Evolutionary conservation across 768 basidiomycete genomes (phyloP).

Genomic region (Leucocoprinus leucothites): DNA sequence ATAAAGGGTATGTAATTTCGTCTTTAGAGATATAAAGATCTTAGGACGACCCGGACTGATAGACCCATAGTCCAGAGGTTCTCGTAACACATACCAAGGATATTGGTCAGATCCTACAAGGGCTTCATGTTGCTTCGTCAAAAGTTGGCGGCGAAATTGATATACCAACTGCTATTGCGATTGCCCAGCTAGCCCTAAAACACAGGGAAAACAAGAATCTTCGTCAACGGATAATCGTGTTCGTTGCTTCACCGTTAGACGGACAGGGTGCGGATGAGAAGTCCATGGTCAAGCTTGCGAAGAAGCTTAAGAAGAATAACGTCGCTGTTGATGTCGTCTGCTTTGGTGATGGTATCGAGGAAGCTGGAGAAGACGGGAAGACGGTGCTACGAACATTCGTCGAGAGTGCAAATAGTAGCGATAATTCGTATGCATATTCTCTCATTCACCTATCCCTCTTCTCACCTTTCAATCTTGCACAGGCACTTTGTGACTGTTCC

Average conservation of each 20-base stretch:
- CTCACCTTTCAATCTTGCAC: background rate
- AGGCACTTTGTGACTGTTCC: constrained; percentile 83
- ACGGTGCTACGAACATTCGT: constrained; percentile 75
- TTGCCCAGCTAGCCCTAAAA: constrained; percentile 95
- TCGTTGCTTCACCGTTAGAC: constrained; percentile 86
- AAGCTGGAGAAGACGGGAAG: constrained; percentile 55
- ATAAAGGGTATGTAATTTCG: constrained; percentile 72
- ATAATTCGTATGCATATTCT: constrained; percentile 72
- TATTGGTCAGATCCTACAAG: constrained; percentile 85
- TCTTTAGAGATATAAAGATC: background rate
- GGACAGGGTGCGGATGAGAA: constrained; percentile 71
- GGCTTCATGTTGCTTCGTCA: constrained; percentile 64
- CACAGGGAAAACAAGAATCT: constrained; percentile 99
- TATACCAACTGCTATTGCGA: constrained; percentile 85
- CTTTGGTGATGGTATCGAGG: constrained; percentile 88
- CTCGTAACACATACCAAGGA: constrained; percentile 96
- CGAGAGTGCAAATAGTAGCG: constrained; percentile 74
- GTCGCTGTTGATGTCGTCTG: constrained; percentile 90
- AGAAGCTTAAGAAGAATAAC: constrained; percentile 99
- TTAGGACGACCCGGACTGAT: constrained; percentile 2
- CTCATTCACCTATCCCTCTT: background rate
- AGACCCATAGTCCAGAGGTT: constrained; percentile 74
- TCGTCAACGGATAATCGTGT: constrained; percentile 92
- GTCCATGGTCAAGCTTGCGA: constrained; percentile 83
- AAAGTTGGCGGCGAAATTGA: constrained; percentile 82